These are phyloP conservation scores for Pseudocercospora fuligena DNA, from an alignment of 2,329 filamentous ascomycete genomes.

Conservation along the genomic window DNA sequence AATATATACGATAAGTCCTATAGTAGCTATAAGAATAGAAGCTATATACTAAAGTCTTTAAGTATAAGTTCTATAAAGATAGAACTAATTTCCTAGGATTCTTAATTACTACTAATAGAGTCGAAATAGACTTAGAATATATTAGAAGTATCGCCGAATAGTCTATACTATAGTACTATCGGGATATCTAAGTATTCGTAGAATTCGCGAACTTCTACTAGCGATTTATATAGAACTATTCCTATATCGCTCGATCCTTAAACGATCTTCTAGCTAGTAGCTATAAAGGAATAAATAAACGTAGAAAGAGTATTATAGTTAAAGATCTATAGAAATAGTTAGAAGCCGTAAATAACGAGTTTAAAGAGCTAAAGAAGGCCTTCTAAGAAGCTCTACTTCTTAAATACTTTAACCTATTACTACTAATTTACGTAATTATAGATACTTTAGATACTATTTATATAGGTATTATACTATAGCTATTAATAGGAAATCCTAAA, in stretches of 20 bases:
- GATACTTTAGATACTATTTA: no score
- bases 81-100: conserved; percentile 29
- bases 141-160: no score
- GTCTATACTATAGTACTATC: not conserved
- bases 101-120: conserved; percentile 13
- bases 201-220: not conserved
- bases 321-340: no score
- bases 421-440: no score
- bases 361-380: no score
- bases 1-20: conserved; percentile 15
- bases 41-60: conserved; percentile 24
- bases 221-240: not conserved
- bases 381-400: no score
- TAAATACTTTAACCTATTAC: no score
- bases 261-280: not conserved
- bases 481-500: no score
- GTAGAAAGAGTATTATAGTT: no score
- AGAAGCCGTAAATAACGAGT: no score
- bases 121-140: not conserved
- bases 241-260: not conserved
- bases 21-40: conserved; percentile 6
- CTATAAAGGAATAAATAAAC: no score
- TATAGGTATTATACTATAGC: no score
- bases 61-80: conserved; percentile 27
- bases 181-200: not conserved